phyloP scores from a whole-genome alignment of 2,329 filamentous ascomycete species.

The Curvularia sp. region DNA sequence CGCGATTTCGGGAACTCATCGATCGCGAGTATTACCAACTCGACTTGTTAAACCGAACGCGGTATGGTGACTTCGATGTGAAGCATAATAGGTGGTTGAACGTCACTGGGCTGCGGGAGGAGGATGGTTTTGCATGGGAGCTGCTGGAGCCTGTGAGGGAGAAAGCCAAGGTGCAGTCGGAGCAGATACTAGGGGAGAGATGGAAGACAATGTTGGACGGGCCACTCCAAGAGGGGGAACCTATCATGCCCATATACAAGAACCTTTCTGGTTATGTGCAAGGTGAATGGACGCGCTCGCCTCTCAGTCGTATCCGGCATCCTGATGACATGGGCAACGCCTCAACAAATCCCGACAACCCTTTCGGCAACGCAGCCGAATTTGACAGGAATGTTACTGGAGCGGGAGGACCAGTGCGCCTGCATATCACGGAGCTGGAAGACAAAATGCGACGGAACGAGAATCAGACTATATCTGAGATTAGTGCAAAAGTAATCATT shows the following conservation, averaged over 20 bases:
- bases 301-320: slow-evolving; percentile 59
- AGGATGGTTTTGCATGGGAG: slow-evolving; percentile 81
- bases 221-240: slow-evolving; percentile 45
- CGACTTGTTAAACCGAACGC: slow-evolving; percentile 49
- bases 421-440: slow-evolving; percentile 69
- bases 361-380: slow-evolving; percentile 67
- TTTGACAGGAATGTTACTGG: slow-evolving; percentile 87
- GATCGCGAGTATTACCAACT: slow-evolving; percentile 61
- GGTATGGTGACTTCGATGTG: slow-evolving; percentile 59
- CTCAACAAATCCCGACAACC: slow-evolving; percentile 68
- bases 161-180: slow-evolving; percentile 66
- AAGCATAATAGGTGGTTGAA: slow-evolving; percentile 57
- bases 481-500: slow-evolving; percentile 73
- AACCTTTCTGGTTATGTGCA: slow-evolving; percentile 80
- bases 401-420: slow-evolving; percentile 66
- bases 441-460: slow-evolving; percentile 41
- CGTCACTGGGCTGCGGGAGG: slow-evolving; percentile 76
- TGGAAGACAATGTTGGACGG: slow-evolving; percentile 42
- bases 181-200: slow-evolving; percentile 49
- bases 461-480: slow-evolving; percentile 65
- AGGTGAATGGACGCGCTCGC: slow-evolving; percentile 74
- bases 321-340: slow-evolving; percentile 57
- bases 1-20: slow-evolving; percentile 57
- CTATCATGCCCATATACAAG: slow-evolving; percentile 69
- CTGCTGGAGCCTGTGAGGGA: slow-evolving; percentile 71